Conservation (phyloP, 306 rosid species). For the Purshia tridentata region DNA sequence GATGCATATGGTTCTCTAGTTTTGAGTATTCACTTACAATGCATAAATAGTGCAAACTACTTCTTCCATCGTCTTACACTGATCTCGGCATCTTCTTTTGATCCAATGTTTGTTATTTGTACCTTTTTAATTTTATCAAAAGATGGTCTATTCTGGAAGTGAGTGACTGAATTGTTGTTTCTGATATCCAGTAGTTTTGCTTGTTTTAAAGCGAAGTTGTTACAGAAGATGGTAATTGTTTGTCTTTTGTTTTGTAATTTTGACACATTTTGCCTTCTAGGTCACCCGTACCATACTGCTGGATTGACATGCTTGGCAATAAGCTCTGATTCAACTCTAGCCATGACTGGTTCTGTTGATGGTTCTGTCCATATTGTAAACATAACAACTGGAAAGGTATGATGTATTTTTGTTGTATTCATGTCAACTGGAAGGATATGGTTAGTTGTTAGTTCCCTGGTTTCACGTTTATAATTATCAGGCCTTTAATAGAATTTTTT, state of each 20-base stretch:
- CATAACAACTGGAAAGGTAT: conserved; percentile 75
- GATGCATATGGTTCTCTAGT: not conserved
- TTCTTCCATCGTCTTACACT: not conserved
- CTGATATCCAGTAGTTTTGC: not conserved
- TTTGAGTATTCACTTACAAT: not conserved
- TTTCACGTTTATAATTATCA: not conserved
- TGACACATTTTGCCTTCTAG: conserved; percentile 40
- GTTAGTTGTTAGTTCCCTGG: not conserved
- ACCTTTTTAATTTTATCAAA: not conserved
- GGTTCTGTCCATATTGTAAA: conserved; percentile 77
- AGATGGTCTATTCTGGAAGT: not conserved
- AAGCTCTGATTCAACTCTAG: conserved; percentile 67
- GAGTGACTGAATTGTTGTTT: not conserved
- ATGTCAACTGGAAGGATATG: conserved; percentile 1
- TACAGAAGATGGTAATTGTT: not conserved
- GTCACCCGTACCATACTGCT: conserved; percentile 76
- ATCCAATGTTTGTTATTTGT: not conserved
- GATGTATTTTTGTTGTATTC: conserved; percentile 21
- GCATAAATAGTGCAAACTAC: not conserved
- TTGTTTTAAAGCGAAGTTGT: not conserved
- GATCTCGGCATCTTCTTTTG: not conserved
- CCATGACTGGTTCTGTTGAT: conserved; percentile 80
- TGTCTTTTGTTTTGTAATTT: not conserved
- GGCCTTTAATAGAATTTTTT: conserved; percentile 23
- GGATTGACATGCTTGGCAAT: conserved; percentile 83